A percentile compares a stretch with the other conserved stretches of the same genome.
Evolutionary conservation across 2,329 filamentous ascomycete species (phyloP).

Genomic region (Alternaria infectoria): DNA sequence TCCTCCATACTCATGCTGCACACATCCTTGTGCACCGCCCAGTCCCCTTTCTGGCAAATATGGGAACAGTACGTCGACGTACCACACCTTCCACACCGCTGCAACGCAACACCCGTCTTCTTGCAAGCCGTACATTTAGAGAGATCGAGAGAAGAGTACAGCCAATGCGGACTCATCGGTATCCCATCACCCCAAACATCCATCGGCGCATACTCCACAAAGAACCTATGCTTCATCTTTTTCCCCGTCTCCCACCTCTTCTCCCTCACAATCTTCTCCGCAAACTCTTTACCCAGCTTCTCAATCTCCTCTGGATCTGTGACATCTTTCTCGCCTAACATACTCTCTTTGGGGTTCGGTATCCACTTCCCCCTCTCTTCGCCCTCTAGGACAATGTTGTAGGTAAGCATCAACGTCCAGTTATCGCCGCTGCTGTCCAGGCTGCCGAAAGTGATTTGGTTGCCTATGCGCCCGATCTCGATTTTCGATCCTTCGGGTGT

Average conservation of each 20-base stretch:
- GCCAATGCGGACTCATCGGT: constrained; percentile 29
- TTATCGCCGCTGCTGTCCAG: constrained; percentile 22
- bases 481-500: constrained; percentile 16
- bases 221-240: constrained; percentile 23
- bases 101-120: background rate
- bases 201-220: constrained; percentile 34
- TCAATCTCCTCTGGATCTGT: constrained; percentile 17
- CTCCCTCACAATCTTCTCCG: background rate
- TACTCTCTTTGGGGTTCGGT: constrained; percentile 27
- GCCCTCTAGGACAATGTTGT: constrained; percentile 15
- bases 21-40: constrained; percentile 30
- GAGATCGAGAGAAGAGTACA: constrained; percentile 21
- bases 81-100: constrained; percentile 30
- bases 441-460: constrained; percentile 31
- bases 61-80: constrained; percentile 30
- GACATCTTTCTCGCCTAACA: constrained; percentile 23
- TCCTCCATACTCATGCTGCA: constrained; percentile 31
- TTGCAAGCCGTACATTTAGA: constrained; percentile 20
- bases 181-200: constrained; percentile 35
- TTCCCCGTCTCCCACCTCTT: constrained; percentile 26
- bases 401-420: constrained; percentile 29
- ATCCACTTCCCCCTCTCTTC: constrained; percentile 20
- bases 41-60: constrained; percentile 26
- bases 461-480: constrained; percentile 31
- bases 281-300: constrained; percentile 1